phyloP scores from a whole-genome alignment of 345 rosid genomes.

The Populus alba region DNA sequence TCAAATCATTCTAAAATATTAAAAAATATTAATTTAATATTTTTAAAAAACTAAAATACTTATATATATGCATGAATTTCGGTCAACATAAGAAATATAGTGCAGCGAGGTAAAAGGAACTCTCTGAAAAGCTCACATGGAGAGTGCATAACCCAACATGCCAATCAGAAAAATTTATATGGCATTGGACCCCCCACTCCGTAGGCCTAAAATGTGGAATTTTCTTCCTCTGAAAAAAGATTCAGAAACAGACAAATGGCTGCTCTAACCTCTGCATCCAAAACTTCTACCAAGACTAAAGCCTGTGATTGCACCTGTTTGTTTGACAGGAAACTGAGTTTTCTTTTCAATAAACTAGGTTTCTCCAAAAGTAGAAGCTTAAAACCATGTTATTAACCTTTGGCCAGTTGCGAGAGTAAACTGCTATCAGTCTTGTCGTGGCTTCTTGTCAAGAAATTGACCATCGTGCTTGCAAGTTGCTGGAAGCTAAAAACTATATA shows the following conservation, averaged over 20 bases:
- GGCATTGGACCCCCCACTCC: not conserved
- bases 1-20: too few relatives aligned
- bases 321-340: not conserved
- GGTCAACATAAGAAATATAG: not conserved
- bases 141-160: not conserved
- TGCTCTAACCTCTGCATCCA: not conserved
- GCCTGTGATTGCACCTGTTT: not conserved
- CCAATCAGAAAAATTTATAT: not conserved
- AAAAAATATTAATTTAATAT: too few relatives aligned
- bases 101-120: conserved; percentile 2
- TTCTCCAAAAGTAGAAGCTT: not conserved
- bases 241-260: not conserved
- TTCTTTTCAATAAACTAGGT: not conserved
- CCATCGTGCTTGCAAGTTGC: too few relatives aligned
- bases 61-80: too few relatives aligned
- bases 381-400: not conserved
- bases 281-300: not conserved
- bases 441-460: not conserved
- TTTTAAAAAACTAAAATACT: too few relatives aligned
- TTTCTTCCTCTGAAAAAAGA: not conserved
- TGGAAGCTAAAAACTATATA: too few relatives aligned
- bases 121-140: conserved; percentile 3
- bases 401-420: not conserved
- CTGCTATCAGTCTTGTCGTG: not conserved
- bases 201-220: not conserved